A percentile compares a stretch with the other conserved stretches of the same genome.
Conservation (phyloP, 352 stramenopile genomes). For the Phytophthora vignae region DNA sequence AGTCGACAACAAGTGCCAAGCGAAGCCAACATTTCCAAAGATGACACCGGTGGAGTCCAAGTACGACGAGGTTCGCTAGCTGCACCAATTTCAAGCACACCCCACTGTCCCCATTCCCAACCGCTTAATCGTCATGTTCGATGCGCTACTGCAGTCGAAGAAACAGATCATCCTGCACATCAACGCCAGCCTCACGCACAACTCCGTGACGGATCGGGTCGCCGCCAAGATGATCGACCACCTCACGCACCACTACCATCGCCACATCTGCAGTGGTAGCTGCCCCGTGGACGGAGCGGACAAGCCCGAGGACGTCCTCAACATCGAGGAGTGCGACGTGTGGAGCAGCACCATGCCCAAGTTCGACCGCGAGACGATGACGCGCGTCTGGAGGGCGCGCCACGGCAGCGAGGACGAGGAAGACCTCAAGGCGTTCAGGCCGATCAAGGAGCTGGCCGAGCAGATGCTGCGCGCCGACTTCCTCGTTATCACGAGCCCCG, state of each 20-base stretch:
- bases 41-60: constrained; percentile 23
- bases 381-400: constrained; percentile 71
- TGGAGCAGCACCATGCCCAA: constrained; percentile 70
- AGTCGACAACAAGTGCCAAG: constrained; percentile 5
- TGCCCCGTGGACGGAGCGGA: constrained; percentile 16
- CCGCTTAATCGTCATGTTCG: constrained; percentile 10
- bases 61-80: constrained; percentile 14
- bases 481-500: constrained; percentile 74
- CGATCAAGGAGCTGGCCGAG: constrained; percentile 68
- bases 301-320: constrained; percentile 60
- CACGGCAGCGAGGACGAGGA: constrained; percentile 65
- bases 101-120: neutral
- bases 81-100: neutral
- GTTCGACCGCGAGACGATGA: constrained; percentile 78
- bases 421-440: constrained; percentile 65
- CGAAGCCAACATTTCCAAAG: neutral
- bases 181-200: constrained; percentile 78
- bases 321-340: constrained; percentile 74
- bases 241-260: constrained; percentile 79
- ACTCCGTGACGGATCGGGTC: constrained; percentile 75
- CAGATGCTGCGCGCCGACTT: constrained; percentile 79
- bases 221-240: constrained; percentile 74
- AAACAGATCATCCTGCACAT: constrained; percentile 85
- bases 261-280: constrained; percentile 41
- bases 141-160: constrained; percentile 24